Percentiles rank a stretch among this genome's conserved stretches.
phyloP scores from a whole-genome alignment of 2,329 filamentous ascomycete genomes.

The Karstenula rhodostoma region DNA sequence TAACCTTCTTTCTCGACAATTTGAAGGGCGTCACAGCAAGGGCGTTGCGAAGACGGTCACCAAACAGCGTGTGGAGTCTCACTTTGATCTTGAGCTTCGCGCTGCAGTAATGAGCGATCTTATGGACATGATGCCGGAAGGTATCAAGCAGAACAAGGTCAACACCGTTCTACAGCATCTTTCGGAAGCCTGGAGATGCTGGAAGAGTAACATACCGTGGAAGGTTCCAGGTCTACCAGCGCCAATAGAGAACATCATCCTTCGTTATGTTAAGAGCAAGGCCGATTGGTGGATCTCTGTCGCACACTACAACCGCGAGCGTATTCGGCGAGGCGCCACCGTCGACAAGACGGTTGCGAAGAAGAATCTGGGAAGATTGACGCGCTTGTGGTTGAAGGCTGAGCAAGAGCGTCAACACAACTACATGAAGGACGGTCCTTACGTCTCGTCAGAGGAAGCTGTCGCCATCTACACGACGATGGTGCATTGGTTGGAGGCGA shows the following conservation, averaged over 20 bases:
- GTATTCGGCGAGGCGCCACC: conserved; percentile 93
- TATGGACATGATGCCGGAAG: conserved; percentile 99
- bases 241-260: conserved; percentile 97
- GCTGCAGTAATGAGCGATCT: conserved; percentile 98
- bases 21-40: conserved; percentile 98
- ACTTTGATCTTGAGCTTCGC: conserved; percentile 95
- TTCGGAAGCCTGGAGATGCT: conserved; percentile 98
- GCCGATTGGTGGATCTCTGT: conserved; percentile 99
- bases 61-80: conserved; percentile 97
- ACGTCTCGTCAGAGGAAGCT: conserved; percentile 97
- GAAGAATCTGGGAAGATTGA: conserved; percentile 96
- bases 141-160: conserved; percentile 99
- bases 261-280: conserved; percentile 98
- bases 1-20: conserved; percentile 94
- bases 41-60: conserved; percentile 99
- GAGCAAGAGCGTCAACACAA: conserved; percentile 99
- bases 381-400: conserved; percentile 94
- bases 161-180: conserved; percentile 97
- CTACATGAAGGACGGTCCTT: conserved; percentile 98
- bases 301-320: conserved; percentile 97
- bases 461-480: conserved; percentile 99
- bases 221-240: conserved; percentile 97
- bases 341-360: conserved; percentile 99
- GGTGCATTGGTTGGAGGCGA: conserved; percentile 97
- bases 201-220: conserved; percentile 99